Evolutionary conservation across 2,329 filamentous ascomycete species (phyloP).

Genomic region (Fusarium miscanthi): DNA sequence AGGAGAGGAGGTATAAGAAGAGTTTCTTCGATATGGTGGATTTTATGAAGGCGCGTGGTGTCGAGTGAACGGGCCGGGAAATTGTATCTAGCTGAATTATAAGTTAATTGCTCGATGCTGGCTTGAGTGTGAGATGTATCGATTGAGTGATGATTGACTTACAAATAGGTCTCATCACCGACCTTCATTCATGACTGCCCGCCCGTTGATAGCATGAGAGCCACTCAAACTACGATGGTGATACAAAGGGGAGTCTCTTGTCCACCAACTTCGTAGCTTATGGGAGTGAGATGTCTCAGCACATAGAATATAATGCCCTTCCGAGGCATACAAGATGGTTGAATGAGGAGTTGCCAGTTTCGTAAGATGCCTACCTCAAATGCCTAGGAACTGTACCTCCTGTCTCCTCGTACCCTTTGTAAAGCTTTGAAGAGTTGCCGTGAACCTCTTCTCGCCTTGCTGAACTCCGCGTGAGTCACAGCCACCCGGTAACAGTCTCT

Average conservation of each 20-base stretch:
- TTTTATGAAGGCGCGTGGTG: slow-evolving; percentile 54
- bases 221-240: neutral
- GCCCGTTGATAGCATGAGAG: no score
- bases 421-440: neutral
- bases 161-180: neutral
- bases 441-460: neutral
- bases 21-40: slow-evolving; percentile 69
- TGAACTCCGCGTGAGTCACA: neutral
- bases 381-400: fast-evolving
- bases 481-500: fast-evolving
- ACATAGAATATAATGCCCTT: fast-evolving
- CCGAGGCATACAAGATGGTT: fast-evolving
- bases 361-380: fast-evolving
- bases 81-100: neutral
- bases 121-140: no score
- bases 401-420: neutral
- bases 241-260: neutral
- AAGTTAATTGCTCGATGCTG: neutral
- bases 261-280: fast-evolving
- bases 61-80: slow-evolving; percentile 18
- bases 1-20: slow-evolving; percentile 64
- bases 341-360: neutral
- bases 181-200: neutral
- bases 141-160: neutral
- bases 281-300: fast-evolving